A percentile compares a stretch with the other conserved stretches of the same genome.
Conservation (phyloP, 495 filamentous ascomycete species). For the Trichoderma parareesei region DNA sequence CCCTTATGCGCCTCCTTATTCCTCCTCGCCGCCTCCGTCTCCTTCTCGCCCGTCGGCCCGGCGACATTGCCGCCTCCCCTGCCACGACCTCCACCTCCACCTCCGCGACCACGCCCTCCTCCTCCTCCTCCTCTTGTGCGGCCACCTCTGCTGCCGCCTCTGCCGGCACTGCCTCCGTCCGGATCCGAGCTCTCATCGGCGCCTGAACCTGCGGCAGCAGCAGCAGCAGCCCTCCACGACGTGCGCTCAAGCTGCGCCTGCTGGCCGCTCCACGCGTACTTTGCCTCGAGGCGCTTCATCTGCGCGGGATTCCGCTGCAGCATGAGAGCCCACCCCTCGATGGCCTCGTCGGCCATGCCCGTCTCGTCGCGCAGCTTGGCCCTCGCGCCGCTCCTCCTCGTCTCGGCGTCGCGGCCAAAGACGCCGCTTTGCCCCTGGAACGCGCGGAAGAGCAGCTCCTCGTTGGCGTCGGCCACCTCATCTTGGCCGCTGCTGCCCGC, state of each 20-base stretch:
- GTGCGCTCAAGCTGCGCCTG: constrained; percentile 56
- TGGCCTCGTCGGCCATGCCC: constrained; percentile 84
- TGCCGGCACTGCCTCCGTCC: constrained; percentile 20
- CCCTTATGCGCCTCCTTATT: constrained; percentile 60
- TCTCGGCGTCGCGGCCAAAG: constrained; percentile 62
- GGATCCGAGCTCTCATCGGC: constrained; percentile 34
- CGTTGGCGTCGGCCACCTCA: constrained; percentile 34
- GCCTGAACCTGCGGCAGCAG: constrained; percentile 33
- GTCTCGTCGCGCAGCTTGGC: constrained; percentile 63
- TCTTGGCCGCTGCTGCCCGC: constrained; percentile 31
- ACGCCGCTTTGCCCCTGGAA: constrained; percentile 53
- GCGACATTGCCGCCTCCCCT: constrained; percentile 50
- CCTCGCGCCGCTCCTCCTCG: constrained; percentile 55
- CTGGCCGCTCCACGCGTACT: constrained; percentile 50
- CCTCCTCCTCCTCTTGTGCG: constrained; percentile 42
- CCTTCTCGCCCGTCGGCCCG: constrained; percentile 50
- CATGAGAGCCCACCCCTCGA: constrained; percentile 94
- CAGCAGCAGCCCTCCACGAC: constrained; percentile 46
- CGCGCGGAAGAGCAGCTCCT: constrained; percentile 56
- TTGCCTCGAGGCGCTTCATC: constrained; percentile 55
- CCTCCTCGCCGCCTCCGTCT: constrained; percentile 49
- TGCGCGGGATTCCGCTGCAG: constrained; percentile 59
- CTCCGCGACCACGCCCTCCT: constrained; percentile 34
- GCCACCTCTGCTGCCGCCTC: constrained; percentile 28
- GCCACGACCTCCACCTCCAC: constrained; percentile 41